A percentile compares a stretch with the other conserved stretches of the same genome.
Conservation (phyloP, 2,329 filamentous ascomycete species). For the Penicillium sp. region DNA sequence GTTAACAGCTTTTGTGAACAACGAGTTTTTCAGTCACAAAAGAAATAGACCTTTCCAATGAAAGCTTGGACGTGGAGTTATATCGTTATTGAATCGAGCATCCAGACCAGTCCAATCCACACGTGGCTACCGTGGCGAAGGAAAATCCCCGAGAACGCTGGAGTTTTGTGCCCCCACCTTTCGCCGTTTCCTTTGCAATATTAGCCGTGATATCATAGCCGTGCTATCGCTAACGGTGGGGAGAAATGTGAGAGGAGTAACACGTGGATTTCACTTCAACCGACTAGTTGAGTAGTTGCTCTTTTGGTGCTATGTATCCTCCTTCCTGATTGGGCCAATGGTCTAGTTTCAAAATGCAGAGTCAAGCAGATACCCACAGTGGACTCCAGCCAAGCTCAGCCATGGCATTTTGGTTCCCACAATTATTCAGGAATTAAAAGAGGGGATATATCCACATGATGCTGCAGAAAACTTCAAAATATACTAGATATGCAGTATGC, state of each 20-base stretch:
- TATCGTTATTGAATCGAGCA: not conserved
- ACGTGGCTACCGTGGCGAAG: too few species aligned
- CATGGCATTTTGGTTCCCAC: not conserved
- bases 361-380: not conserved
- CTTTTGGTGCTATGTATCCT: not conserved
- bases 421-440: not conserved
- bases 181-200: not conserved
- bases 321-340: not conserved
- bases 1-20: too few species aligned
- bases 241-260: not conserved
- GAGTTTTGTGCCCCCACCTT: not conserved
- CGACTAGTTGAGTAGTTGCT: not conserved
- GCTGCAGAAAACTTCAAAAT: not conserved
- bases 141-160: too few species aligned
- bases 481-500: not conserved
- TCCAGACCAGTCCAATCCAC: too few species aligned
- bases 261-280: not conserved
- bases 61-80: not conserved
- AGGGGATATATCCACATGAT: not conserved
- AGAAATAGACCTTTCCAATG: too few species aligned
- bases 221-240: not conserved
- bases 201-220: not conserved
- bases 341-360: not conserved
- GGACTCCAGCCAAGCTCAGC: not conserved
- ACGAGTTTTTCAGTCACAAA: too few species aligned